Evolutionary conservation across 139 green algal genomes (phyloP).

Genomic region (Micractinium conductrix): DNA sequence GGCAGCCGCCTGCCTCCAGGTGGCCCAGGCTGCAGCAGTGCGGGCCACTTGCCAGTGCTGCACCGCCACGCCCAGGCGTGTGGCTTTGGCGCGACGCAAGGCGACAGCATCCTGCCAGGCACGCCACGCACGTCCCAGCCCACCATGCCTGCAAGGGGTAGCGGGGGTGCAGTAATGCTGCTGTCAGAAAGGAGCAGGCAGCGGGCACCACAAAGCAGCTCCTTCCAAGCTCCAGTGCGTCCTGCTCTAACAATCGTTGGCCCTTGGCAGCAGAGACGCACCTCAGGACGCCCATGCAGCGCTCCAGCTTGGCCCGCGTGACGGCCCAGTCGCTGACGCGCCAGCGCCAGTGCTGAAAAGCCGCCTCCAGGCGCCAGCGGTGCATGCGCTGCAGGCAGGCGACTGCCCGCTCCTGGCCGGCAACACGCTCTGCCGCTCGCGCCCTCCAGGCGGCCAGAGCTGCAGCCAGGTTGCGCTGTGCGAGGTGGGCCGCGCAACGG

Average conservation of each 20-base stretch:
- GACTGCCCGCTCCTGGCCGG: neutral
- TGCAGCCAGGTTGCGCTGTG: neutral
- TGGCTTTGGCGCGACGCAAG: neutral
- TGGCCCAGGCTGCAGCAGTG: neutral
- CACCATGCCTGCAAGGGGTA: conserved; percentile 9
- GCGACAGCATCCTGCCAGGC: neutral
- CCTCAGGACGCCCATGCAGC: neutral
- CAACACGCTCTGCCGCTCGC: neutral
- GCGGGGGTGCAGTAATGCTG: too few relatives aligned
- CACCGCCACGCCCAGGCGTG: neutral
- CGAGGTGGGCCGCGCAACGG: neutral
- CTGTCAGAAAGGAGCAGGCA: too few relatives aligned
- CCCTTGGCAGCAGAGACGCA: too few relatives aligned
- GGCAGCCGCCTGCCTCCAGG: neutral
- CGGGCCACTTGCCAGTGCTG: neutral
- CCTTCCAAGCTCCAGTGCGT: too few relatives aligned
- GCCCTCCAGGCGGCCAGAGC: neutral
- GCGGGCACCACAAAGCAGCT: too few relatives aligned
- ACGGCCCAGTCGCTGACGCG: neutral
- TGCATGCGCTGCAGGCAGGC: conserved; percentile 6
- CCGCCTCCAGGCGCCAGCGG: neutral
- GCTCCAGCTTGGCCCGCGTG: neutral
- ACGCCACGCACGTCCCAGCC: neutral
- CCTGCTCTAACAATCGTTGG: too few relatives aligned
- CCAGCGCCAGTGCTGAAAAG: neutral